These are phyloP conservation scores for Gilbertella persicaria DNA, from an alignment of 371 early-diverging fungal species.

Conservation along the genomic window DNA sequence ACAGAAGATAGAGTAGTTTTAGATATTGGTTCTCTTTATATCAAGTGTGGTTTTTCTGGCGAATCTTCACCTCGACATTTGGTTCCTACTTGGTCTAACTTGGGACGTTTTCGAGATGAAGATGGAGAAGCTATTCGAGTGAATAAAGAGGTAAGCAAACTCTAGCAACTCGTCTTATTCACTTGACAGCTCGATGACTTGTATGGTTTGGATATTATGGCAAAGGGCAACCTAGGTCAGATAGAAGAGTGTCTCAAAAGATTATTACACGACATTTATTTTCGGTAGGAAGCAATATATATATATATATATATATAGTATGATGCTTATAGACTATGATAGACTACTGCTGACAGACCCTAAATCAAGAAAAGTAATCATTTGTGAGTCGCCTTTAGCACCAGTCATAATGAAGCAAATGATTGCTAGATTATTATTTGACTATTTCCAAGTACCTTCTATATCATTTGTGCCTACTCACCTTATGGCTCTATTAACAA, in stretches of 20 bases:
- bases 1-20: constrained; percentile 87
- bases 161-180: neutral
- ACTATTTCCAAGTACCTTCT: constrained; percentile 81
- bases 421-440: constrained; percentile 75
- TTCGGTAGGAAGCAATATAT: constrained; percentile 26
- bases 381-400: constrained; percentile 79
- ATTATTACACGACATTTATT: constrained; percentile 48
- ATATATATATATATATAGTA: too few relatives aligned
- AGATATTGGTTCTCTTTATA: constrained; percentile 81
- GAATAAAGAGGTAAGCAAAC: constrained; percentile 37
- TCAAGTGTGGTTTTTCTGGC: constrained; percentile 89
- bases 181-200: constrained; percentile 39
- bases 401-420: constrained; percentile 75
- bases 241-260: constrained; percentile 46
- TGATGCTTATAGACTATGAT: constrained; percentile 3
- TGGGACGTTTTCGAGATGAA: constrained; percentile 24
- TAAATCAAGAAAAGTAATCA: constrained; percentile 82
- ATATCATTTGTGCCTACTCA: constrained; percentile 81
- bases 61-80: constrained; percentile 80
- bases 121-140: constrained; percentile 52
- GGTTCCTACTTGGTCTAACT: constrained; percentile 54
- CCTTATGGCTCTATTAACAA: constrained; percentile 76
- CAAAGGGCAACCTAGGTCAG: constrained; percentile 31
- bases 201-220: constrained; percentile 56
- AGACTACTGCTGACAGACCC: constrained; percentile 82